These are phyloP conservation scores for Kazachstania sp. DNA, from an alignment of 1,139 yeast species.

Conservation along the genomic window DNA sequence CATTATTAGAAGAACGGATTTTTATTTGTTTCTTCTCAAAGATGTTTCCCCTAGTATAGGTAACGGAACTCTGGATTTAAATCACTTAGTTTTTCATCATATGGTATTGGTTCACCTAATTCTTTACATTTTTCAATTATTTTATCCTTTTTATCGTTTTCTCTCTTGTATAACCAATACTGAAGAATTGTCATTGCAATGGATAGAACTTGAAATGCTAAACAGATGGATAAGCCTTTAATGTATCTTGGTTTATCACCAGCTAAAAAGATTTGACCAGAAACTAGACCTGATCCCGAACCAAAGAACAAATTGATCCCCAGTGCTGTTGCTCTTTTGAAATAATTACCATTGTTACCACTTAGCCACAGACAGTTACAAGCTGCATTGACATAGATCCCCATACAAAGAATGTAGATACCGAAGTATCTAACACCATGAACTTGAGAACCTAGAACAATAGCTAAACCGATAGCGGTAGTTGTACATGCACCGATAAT, in stretches of 20 bases:
- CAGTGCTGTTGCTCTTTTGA: conserved; percentile 39
- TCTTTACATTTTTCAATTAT: conserved; percentile 25
- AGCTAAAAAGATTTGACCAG: conserved; percentile 37
- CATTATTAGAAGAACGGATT: no score
- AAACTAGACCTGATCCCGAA: conserved; percentile 40
- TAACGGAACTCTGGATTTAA: conserved; percentile 51
- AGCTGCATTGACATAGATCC: conserved; percentile 38
- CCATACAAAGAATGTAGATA: conserved; percentile 37
- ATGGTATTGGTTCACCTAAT: conserved; percentile 38
- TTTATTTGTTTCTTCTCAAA: background rate
- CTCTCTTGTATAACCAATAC: conserved; percentile 34
- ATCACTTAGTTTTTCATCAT: conserved; percentile 51
- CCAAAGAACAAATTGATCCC: conserved; percentile 41
- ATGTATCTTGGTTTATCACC: conserved; percentile 30
- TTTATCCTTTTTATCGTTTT: conserved; percentile 37
- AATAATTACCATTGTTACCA: conserved; percentile 39
- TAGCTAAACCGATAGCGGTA: conserved; percentile 37
- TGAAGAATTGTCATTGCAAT: conserved; percentile 40
- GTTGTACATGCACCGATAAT: conserved; percentile 32
- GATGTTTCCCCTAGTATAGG: conserved; percentile 30
- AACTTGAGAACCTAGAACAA: conserved; percentile 31
- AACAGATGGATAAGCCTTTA: conserved; percentile 40
- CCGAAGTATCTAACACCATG: conserved; percentile 41
- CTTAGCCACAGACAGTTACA: conserved; percentile 41
- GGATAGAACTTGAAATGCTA: conserved; percentile 47